phyloP scores from a whole-genome alignment of 306 rosid species.

The Ormosia semicastrata region DNA sequence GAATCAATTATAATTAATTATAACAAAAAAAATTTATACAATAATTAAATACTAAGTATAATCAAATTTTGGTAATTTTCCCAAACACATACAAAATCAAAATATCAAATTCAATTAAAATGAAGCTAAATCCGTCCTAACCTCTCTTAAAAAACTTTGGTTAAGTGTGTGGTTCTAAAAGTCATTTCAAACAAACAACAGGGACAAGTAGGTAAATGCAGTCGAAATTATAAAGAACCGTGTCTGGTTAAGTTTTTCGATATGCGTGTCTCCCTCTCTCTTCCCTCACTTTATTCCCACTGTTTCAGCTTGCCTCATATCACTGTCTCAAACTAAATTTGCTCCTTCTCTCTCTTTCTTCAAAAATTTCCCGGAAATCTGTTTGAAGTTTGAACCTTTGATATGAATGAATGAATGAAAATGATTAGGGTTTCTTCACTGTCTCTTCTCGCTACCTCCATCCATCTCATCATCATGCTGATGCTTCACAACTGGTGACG shows the following conservation, averaged over 20 bases:
- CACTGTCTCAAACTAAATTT: conserved; percentile 30
- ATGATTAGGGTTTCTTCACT: conserved; percentile 43
- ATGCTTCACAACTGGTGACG: conserved; percentile 4
- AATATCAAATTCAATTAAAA: no score
- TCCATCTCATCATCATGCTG: background rate
- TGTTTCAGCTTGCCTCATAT: conserved; percentile 43
- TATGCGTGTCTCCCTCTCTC: conserved; percentile 48
- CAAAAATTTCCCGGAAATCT: background rate
- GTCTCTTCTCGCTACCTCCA: background rate
- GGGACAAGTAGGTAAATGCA: conserved; percentile 62
- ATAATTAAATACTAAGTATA: no score
- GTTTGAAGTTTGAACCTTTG: background rate
- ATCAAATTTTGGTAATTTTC: no score
- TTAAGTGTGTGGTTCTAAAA: no score
- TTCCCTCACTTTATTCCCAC: conserved; percentile 40
- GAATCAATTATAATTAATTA: no score
- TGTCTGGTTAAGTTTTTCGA: conserved; percentile 39
- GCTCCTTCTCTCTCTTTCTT: background rate
- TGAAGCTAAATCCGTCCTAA: no score
- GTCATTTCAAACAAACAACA: conserved; percentile 47
- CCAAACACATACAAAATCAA: no score
- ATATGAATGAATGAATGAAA: background rate
- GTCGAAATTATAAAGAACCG: conserved; percentile 28
- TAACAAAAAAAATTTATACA: no score
- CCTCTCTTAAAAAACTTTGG: no score